phyloP scores from a whole-genome alignment of 257 asterid species.

The Perilla frutescens region DNA sequence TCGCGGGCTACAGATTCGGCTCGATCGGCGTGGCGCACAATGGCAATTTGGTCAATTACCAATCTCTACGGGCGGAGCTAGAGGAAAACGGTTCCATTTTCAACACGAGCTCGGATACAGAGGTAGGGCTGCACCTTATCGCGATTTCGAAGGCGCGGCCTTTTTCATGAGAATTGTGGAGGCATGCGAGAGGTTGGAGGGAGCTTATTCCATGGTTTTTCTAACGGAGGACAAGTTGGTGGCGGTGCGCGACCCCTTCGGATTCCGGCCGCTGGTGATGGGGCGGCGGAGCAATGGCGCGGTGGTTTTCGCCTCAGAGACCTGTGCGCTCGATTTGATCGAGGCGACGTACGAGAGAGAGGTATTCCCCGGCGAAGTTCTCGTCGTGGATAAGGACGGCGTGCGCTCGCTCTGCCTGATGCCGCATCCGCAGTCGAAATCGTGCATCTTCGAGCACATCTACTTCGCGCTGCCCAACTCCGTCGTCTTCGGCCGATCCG shows the following conservation, averaged over 20 bases:
- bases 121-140: conserved; percentile 81
- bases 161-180: conserved; percentile 85
- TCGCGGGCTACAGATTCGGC: conserved; percentile 84
- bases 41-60: conserved; percentile 92
- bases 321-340: conserved; percentile 71
- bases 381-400: conserved; percentile 68
- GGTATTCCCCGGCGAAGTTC: conserved; percentile 68
- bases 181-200: conserved; percentile 83
- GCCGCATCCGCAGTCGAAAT: conserved; percentile 66
- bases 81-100: conserved; percentile 90
- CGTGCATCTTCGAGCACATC: conserved; percentile 90
- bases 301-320: conserved; percentile 69
- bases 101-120: conserved; percentile 87
- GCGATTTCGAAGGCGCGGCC: conserved; percentile 85
- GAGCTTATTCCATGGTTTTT: conserved; percentile 86
- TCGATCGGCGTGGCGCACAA: conserved; percentile 97
- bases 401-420: conserved; percentile 61
- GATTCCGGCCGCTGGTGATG: conserved; percentile 75
- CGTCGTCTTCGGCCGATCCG: conserved; percentile 76
- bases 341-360: conserved; percentile 83
- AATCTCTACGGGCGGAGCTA: conserved; percentile 66
- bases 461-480: conserved; percentile 85
- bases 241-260: conserved; percentile 67
- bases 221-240: conserved; percentile 68
- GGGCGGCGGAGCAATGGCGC: conserved; percentile 70